Evolutionary conservation across 495 filamentous ascomycete species (phyloP), one percentile per base, ranked within the genome.

Genomic region (Daldinia decipiens): DNA sequence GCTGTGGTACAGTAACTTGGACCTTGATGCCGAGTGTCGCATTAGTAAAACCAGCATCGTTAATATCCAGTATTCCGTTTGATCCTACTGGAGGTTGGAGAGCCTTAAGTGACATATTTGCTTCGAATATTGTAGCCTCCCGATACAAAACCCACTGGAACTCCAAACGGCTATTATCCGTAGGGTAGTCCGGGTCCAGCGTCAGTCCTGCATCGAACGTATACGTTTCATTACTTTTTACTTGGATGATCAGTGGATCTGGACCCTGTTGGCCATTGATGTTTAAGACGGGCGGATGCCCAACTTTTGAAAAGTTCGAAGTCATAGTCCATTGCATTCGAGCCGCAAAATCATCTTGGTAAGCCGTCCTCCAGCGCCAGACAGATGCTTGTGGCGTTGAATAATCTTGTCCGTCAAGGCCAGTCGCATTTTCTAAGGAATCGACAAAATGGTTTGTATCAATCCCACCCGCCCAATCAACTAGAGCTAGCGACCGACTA

Each of bases 301-400:
- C 47, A 29, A 45, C 60, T 11, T 36, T 19, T 29, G 60, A 54
- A 21, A 63, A 53, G 26, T 63, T 32, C 7, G 60, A 13, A 24
- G 60, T 63, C 0, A 63, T 50, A 55, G 60, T 63, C 60, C 60
- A 63, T 55, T 53, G 60, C 36, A 63, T 63, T 24, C 60, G 50
- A 43, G 50, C 60, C 13, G 60, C 60, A n/a, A 63, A 63, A 27
- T 63, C 60, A 15, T 63, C 60, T 43, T 63, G 60, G 17, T 63
- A 63, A n/a, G 60, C 60, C 19, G 34, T 8, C 13, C 60, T 50
- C 60, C 60, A 63, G 24, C 60, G 60, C 60, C 60, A 63, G 24
- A 63, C 55, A 27, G 60, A 54, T 21, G 60, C 60, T 36, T 63
- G 60, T 34, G 51, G 34, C 13, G 60, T 43, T n/a, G 36, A 15